These are phyloP conservation scores for Schizochytrium sp. DNA, from an alignment of 108 stramenopile genomes.

Conservation along the genomic window DNA sequence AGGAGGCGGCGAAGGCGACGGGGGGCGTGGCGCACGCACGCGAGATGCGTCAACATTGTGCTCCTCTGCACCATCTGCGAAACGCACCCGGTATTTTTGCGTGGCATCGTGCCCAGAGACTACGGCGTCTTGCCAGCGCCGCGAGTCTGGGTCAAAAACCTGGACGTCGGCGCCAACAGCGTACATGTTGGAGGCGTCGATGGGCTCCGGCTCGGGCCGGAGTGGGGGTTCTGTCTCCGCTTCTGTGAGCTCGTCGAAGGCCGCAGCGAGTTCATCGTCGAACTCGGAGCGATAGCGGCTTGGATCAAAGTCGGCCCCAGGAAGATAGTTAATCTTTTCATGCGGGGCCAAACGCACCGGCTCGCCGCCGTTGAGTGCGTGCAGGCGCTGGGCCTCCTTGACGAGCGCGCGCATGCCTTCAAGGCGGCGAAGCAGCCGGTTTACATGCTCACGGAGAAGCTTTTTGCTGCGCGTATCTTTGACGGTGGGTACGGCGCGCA, in stretches of 20 bases:
- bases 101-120: not conserved
- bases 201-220: not conserved
- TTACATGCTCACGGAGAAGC: not conserved
- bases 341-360: not conserved
- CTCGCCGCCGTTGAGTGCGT: slow-evolving; percentile 1
- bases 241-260: not conserved
- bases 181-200: not conserved
- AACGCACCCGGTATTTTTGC: not conserved
- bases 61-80: not conserved
- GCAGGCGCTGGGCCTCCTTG: not conserved
- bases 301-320: not conserved
- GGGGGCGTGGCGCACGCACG: not conserved
- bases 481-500: not conserved
- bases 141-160: not conserved
- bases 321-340: not conserved
- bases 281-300: not conserved
- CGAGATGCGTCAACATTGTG: not conserved
- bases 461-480: not conserved
- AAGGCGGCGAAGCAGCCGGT: not conserved
- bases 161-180: not conserved
- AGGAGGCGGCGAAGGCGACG: not conserved
- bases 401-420: not conserved
- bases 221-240: not conserved
- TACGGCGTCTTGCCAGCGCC: not conserved
- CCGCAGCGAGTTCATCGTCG: not conserved